A percentile compares a stretch with the other conserved stretches of the same genome.
Evolutionary conservation across 148 eudicot species (phyloP).

Genomic region (Selenicereus undatus): DNA sequence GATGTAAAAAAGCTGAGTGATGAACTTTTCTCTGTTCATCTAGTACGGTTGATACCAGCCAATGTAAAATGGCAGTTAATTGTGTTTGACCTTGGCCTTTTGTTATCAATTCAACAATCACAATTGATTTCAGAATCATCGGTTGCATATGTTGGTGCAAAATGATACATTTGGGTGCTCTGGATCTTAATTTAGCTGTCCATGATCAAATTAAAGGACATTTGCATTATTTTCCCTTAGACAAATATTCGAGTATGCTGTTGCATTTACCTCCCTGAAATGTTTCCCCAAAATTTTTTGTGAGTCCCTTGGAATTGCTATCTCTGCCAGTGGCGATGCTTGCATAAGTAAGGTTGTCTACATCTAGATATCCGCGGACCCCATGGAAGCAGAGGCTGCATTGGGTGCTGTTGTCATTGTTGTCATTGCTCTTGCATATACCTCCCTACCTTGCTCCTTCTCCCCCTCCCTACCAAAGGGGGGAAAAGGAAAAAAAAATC

Average conservation of each 20-base stretch:
- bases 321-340: too few species aligned
- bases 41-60: neutral
- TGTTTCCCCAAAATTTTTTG: too few species aligned
- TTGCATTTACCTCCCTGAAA: too few species aligned
- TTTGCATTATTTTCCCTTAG: neutral
- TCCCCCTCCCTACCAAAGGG: neutral
- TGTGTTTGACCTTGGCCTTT: neutral
- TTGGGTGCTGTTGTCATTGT: too few species aligned
- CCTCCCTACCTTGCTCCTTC: neutral
- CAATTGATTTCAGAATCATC: neutral
- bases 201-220: neutral
- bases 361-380: neutral
- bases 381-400: too few species aligned
- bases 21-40: neutral
- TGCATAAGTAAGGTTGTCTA: too few species aligned
- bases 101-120: neutral
- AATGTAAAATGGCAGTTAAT: neutral
- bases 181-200: neutral
- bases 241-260: neutral
- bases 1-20: neutral
- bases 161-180: neutral
- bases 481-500: neutral
- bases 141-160: neutral
- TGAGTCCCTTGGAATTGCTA: too few species aligned
- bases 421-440: too few species aligned